A percentile compares a stretch with the other conserved stretches of the same genome.
Conservation (phyloP, 495 filamentous ascomycete genomes). For the Penicillium samsonianum region DNA sequence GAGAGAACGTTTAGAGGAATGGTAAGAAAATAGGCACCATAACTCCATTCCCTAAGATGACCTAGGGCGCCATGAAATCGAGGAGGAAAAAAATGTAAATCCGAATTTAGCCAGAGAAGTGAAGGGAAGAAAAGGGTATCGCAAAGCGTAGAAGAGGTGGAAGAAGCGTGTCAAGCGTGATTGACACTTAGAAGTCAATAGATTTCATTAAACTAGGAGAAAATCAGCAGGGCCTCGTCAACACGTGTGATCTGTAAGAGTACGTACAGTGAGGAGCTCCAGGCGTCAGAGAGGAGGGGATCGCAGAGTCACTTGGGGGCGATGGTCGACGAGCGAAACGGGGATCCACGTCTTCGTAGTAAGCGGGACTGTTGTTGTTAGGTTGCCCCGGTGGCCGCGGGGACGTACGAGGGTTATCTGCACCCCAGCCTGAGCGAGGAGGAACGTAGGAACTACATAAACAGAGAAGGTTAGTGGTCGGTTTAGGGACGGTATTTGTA, state of each 20-base stretch:
- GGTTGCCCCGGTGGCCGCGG: conserved; percentile 15
- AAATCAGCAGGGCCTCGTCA: conserved; percentile 3
- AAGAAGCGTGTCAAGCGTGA: conserved; percentile 12
- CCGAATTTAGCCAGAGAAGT: conserved; percentile 15
- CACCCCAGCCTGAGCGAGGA: conserved; percentile 53
- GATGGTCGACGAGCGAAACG: conserved; percentile 64
- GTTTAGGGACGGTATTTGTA: conserved; percentile 3
- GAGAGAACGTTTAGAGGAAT: not conserved
- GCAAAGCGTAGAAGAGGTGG: conserved; percentile 12
- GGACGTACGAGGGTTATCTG: conserved; percentile 24
- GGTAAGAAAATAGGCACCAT: conserved; percentile 11
- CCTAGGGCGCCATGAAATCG: conserved; percentile 18
- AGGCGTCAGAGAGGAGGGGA: conserved; percentile 41
- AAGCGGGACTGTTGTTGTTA: conserved; percentile 39
- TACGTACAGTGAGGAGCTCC: conserved; percentile 39
- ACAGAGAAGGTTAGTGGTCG: conserved; percentile 31
- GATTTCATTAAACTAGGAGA: conserved; percentile 21
- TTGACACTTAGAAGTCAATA: conserved; percentile 8
- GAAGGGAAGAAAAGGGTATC: conserved; percentile 30
- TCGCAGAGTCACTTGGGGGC: conserved; percentile 20
- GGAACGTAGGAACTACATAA: conserved; percentile 64
- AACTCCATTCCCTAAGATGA: conserved; percentile 27
- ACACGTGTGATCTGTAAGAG: not conserved
- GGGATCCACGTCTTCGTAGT: conserved; percentile 95
- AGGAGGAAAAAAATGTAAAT: conserved; percentile 19